A percentile compares a stretch with the other conserved stretches of the same genome.
phyloP scores from a whole-genome alignment of 495 filamentous ascomycete species.

The Penicillium dipodomyicola region DNA sequence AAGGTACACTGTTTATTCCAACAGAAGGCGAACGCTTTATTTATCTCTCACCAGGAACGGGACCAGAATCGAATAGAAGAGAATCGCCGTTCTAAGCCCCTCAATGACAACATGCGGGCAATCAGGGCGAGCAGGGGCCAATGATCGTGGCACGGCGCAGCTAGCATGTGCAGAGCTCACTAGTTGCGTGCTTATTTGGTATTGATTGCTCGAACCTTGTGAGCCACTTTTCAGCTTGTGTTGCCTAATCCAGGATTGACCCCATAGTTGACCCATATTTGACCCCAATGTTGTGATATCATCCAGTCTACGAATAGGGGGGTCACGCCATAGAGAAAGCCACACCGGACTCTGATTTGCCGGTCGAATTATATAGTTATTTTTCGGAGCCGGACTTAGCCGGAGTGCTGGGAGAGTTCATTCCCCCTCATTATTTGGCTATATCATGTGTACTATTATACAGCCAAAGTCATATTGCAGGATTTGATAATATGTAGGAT shows the following conservation, averaged over 20 bases:
- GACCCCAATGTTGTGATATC: too few species aligned
- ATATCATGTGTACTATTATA: background rate
- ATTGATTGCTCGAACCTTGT: constrained; percentile 1
- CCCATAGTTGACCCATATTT: background rate
- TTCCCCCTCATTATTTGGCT: background rate
- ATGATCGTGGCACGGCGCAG: constrained; percentile 4
- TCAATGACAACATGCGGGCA: constrained; percentile 7
- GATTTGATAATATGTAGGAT: background rate
- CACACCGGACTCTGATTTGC: background rate
- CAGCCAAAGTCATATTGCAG: background rate
- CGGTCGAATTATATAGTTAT: background rate
- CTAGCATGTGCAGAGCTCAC: background rate
- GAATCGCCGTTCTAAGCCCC: constrained; percentile 1
- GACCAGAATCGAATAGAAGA: background rate
- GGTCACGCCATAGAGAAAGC: background rate
- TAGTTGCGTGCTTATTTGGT: constrained; percentile 3
- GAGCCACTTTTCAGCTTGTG: constrained; percentile 6
- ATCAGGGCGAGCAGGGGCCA: background rate
- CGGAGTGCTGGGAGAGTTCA: background rate
- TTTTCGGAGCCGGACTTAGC: background rate
- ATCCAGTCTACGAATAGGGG: background rate
- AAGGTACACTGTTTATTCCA: background rate
- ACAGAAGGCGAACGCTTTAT: background rate
- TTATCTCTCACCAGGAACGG: background rate
- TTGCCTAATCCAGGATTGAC: background rate